Percentiles rank a stretch among this genome's conserved stretches.
These are phyloP conservation scores for Colletotrichum simmondsii DNA, from an alignment of 2,329 filamentous ascomycete species.

Conservation along the genomic window DNA sequence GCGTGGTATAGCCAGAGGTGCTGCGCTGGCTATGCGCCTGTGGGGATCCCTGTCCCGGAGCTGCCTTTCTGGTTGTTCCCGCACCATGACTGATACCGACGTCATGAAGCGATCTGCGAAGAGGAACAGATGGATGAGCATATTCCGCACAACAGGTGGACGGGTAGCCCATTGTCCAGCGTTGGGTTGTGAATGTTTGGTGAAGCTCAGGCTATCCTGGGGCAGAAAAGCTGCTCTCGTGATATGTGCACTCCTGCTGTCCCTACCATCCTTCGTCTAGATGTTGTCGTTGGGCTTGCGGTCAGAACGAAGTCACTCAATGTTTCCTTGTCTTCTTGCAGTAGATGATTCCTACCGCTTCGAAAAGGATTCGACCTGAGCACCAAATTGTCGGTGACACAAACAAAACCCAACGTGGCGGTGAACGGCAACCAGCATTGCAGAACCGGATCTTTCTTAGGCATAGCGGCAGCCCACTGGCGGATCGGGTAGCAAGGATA, in stretches of 20 bases:
- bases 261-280: neutral
- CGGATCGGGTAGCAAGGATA: constrained; percentile 35
- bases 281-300: neutral
- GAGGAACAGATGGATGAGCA: constrained; percentile 13
- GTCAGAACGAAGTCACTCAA: neutral
- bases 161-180: constrained; percentile 7
- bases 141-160: neutral
- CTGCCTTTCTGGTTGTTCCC: constrained; percentile 25
- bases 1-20: constrained; percentile 25
- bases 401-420: constrained; percentile 35
- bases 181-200: constrained; percentile 12
- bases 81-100: constrained; percentile 29
- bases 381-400: constrained; percentile 36
- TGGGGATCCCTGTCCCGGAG: constrained; percentile 22
- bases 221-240: constrained; percentile 27
- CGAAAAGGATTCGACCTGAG: constrained; percentile 17
- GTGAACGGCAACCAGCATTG: constrained; percentile 34
- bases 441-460: constrained; percentile 34
- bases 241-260: constrained; percentile 21
- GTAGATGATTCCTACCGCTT: neutral
- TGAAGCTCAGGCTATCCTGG: constrained; percentile 2
- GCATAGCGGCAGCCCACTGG: constrained; percentile 24
- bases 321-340: neutral
- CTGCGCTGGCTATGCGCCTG: constrained; percentile 31
- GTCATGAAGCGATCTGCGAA: constrained; percentile 30